Percentiles rank a stretch among this genome's conserved stretches.
These are phyloP conservation scores for Amaranthus hypochondriacus DNA, from an alignment of 148 eudicot species.

Conservation along the genomic window DNA sequence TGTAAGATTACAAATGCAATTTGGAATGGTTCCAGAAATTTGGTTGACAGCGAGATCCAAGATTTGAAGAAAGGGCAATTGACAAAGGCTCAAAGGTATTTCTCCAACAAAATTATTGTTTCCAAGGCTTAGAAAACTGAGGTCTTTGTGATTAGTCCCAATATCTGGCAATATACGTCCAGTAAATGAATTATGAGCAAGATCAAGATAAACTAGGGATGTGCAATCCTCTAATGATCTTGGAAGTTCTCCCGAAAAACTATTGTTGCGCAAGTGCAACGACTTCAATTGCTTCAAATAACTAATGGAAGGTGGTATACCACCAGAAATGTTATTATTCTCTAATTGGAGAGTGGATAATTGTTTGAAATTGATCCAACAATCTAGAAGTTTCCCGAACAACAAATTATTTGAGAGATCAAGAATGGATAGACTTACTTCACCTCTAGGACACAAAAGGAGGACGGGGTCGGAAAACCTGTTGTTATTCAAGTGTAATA, in stretches of 20 bases:
- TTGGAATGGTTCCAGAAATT: slow-evolving; percentile 4
- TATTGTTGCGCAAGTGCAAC: slow-evolving; percentile 15
- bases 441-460: neutral
- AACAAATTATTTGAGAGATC: slow-evolving; percentile 14
- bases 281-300: neutral
- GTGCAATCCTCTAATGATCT: neutral
- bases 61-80: slow-evolving; percentile 9
- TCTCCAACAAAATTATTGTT: slow-evolving; percentile 1
- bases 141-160: neutral
- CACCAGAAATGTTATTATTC: slow-evolving; percentile 10
- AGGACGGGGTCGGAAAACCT: neutral
- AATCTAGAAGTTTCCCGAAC: slow-evolving; percentile 6
- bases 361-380: slow-evolving; percentile 1
- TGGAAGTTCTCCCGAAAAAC: neutral
- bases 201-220: slow-evolving; percentile 1
- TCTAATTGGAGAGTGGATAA: slow-evolving; percentile 5
- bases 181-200: slow-evolving; percentile 2
- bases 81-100: slow-evolving; percentile 15
- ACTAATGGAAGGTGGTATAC: slow-evolving; percentile 8
- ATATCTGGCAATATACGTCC: slow-evolving; percentile 2
- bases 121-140: slow-evolving; percentile 3
- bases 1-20: slow-evolving; percentile 5
- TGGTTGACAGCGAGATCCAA: slow-evolving; percentile 7
- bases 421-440: neutral
- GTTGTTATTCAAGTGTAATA: neutral